Evolutionary conservation across 352 stramenopile genomes (phyloP), one percentile per base, ranked within the genome.

Genomic region (Thalassiosira pacifica): DNA sequence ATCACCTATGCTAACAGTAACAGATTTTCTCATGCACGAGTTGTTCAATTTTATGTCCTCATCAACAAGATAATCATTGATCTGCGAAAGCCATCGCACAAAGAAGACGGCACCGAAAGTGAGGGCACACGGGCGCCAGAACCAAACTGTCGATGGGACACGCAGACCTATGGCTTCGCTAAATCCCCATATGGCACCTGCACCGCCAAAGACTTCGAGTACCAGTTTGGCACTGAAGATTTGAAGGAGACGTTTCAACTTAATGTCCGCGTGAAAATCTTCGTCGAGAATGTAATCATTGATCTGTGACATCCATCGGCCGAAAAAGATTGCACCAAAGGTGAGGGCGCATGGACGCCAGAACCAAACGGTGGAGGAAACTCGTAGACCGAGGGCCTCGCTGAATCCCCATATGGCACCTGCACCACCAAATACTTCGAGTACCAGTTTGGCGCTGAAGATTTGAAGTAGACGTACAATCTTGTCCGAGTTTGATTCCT

Each of bases 361-460:
- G 67, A 93, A 90, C 59, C 70, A 87, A 40, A 80, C 31, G 11
- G 75, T 89, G 5, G 66, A 48, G 13, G 66, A 2, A 13, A 60
- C 81, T 13, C 88, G 84, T 16, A 93, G 61, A 24, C 85, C 85
- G n/a, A 83, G 11, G 10, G 66, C 82, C 67, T 92, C 87, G 55
- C 71, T 86, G 45, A 90, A 90, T 45, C 87, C 87, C 87, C 87
- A 92, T 16, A 90, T 82, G 13, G 87, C 87, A 32, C 87, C 87
- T 11, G 61, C 45, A 10, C 71, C 76, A 48, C 86, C 86, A 40
- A 88, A 83, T 0, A 91, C 86, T 81, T 91, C 82, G 16, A 91
- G 69, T 0, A 91, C 53, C 13, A 91, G 61, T 59, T 89, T 89
- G 13, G 80, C 29, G 18, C 59, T 34, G 63, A 85, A 88, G 18